Evolutionary conservation across 2,329 filamentous ascomycete genomes (phyloP), one percentile per base, ranked within the genome.

Genomic region (Aspergillus carbonarius): DNA sequence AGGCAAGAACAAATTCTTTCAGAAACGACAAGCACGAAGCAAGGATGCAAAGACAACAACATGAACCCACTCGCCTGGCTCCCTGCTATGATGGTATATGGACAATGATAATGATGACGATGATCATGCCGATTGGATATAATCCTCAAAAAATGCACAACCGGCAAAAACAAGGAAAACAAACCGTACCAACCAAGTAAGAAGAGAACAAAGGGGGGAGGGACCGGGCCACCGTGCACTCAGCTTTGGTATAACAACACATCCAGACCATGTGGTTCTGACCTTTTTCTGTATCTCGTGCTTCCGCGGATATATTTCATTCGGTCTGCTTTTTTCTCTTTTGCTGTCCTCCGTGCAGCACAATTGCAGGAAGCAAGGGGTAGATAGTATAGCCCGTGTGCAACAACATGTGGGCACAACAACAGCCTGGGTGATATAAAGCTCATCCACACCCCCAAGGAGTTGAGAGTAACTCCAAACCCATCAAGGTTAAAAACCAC

Each of bases 41-140:
- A 52, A 52, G 25, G 20, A 54, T 49, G 46, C 48, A 20, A 40
- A 59, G 23, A 59, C n/a, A 27, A 53, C 47, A 60, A 55, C 35
- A 50, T 44, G 59, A 59, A 64, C 64, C 62, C 59, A 63, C 65
- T 68, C 66, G 66, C 66, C 66, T 63, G 57, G 66, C 66, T 63
- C 66, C 66, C 63, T 68, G 66, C 66, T 68, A 68, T 67, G 66
- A 64, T 67, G 65, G 65, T 67, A 67, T 67, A 66, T 64, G 60
- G 62, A 63, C 61, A 61, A 64, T 64, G 60, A 63, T 63, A 62
- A 53, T 55, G 58, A 59, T 54, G 58, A 62, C 59, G 54, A 59
- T 58, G 60, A 59, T 63, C 60, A 63, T 63, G 62, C 62, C 57
- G 57, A 59, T 60, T 55, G 57, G 50, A 66, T 61, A 60, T 63